Evolutionary conservation across 345 rosid genomes (phyloP).

Genomic region (Garcia nutans): DNA sequence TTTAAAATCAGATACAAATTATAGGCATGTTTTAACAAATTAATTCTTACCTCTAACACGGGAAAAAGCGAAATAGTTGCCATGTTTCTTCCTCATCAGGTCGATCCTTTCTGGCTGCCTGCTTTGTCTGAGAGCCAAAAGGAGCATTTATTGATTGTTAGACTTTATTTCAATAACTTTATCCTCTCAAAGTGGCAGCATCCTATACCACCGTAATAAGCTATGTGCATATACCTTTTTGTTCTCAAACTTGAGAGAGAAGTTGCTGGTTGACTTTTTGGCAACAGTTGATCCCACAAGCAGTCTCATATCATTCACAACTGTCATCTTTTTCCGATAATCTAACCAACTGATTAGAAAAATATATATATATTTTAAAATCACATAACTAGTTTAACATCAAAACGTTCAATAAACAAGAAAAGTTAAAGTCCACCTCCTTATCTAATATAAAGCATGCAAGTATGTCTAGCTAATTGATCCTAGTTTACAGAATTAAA

Average conservation of each 20-base stretch:
- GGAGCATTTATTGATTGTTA: constrained; percentile 17
- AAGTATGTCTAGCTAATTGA: not conserved
- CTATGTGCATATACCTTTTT: constrained; percentile 52
- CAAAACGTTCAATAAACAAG: not conserved
- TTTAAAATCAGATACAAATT: not conserved
- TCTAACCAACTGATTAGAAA: constrained; percentile 65
- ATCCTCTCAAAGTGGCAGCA: constrained; percentile 4
- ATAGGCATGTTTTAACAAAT: not conserved
- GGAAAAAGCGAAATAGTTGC: constrained; percentile 87
- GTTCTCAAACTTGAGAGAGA: constrained; percentile 83
- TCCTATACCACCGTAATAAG: constrained; percentile 3
- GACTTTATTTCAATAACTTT: not conserved
- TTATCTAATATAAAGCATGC: too few relatives aligned
- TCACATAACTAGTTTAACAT: not conserved
- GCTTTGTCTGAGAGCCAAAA: constrained; percentile 55
- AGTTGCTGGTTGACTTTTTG: constrained; percentile 49
- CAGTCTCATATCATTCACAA: constrained; percentile 65
- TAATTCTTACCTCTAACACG: constrained; percentile 70
- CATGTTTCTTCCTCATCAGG: constrained; percentile 88
- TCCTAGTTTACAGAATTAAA: not conserved
- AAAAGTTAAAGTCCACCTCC: not conserved
- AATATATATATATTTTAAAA: not conserved
- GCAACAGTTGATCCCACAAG: constrained; percentile 60
- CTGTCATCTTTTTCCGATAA: constrained; percentile 72
- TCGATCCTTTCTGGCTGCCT: constrained; percentile 80